Evolutionary conservation across 768 basidiomycete genomes (phyloP).

Genomic region (Lactarius deliciosus): DNA sequence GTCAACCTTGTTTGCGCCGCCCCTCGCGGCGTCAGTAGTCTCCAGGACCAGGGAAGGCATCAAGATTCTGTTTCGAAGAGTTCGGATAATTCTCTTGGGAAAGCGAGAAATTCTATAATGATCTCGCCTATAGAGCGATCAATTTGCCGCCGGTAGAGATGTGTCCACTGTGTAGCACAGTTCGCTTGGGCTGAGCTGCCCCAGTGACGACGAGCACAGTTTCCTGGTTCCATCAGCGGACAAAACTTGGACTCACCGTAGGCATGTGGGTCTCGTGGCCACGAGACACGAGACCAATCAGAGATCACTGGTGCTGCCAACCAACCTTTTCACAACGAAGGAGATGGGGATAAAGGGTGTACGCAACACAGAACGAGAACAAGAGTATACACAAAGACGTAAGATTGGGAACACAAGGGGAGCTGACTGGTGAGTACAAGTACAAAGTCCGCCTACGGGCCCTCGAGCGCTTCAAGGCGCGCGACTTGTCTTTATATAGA

Average conservation of each 20-base stretch:
- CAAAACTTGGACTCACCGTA: not conserved
- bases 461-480: constrained; percentile 28
- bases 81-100: no score
- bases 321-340: not conserved
- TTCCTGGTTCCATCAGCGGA: not conserved
- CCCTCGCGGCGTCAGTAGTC: not conserved
- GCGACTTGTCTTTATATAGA: constrained; percentile 24
- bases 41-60: not conserved
- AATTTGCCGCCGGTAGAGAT: not conserved
- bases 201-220: not conserved
- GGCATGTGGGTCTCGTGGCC: not conserved
- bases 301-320: not conserved
- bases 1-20: no score
- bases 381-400: constrained; percentile 12
- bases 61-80: not conserved
- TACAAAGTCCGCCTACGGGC: not conserved
- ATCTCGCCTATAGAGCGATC: not conserved
- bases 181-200: not conserved
- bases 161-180: not conserved
- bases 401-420: not conserved
- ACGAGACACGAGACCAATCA: not conserved
- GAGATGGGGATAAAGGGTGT: not conserved
- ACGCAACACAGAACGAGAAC: constrained; percentile 2
- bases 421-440: not conserved
- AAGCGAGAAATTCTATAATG: not conserved